Conservation (phyloP, 2,329 filamentous ascomycete genomes). For the Sarocladium brachiariae region DNA sequence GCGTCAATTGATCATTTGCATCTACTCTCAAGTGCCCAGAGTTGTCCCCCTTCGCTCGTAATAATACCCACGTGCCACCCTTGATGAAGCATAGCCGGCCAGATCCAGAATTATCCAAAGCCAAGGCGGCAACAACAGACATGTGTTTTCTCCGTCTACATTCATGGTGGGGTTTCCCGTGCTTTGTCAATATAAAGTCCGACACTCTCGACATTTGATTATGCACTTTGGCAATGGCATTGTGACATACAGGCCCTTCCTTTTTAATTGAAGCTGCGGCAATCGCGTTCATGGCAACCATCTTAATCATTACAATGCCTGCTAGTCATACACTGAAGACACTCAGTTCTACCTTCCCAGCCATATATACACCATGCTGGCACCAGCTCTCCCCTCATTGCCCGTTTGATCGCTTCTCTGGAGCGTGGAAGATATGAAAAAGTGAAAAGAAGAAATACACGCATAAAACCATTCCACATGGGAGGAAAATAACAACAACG, state of each 20-base stretch:
- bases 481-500: too few relatives aligned
- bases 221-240: too few relatives aligned
- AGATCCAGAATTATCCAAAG: too few relatives aligned
- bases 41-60: constrained; percentile 23
- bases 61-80: constrained; percentile 30
- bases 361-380: constrained; percentile 6
- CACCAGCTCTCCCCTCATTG: background rate
- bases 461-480: background rate
- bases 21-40: constrained; percentile 17
- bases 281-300: constrained; percentile 20
- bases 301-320: constrained; percentile 7
- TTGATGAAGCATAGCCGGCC: too few relatives aligned
- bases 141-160: too few relatives aligned
- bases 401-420: constrained; percentile 1
- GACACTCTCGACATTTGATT: too few relatives aligned
- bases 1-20: constrained; percentile 37
- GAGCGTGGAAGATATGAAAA: background rate
- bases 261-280: constrained; percentile 19
- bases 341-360: background rate
- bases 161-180: too few relatives aligned
- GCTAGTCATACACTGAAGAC: background rate
- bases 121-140: too few relatives aligned
- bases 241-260: too few relatives aligned
- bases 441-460: background rate
- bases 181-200: too few relatives aligned